Evolutionary conservation across 2,329 filamentous ascomycete species (phyloP).

Genomic region (Fusarium acutatum): DNA sequence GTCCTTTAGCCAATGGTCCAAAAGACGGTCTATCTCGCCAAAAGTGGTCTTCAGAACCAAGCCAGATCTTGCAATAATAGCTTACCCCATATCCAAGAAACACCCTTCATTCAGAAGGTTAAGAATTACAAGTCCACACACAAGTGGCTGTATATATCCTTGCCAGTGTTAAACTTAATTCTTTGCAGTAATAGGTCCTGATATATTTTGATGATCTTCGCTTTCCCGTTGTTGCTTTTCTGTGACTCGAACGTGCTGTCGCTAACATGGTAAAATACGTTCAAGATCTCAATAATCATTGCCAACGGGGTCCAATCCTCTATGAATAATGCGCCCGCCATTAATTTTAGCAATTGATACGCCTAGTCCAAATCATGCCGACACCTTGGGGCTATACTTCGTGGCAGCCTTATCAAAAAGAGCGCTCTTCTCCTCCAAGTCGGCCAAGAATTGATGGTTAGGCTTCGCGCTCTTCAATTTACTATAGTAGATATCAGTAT

Average conservation of each 20-base stretch:
- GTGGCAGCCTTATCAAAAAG: slow-evolving; percentile 85
- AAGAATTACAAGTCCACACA: background rate
- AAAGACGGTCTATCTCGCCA: background rate
- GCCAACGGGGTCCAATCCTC: slow-evolving; percentile 33
- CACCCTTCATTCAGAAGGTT: background rate
- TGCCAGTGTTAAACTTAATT: no score
- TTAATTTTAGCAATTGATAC: slow-evolving; percentile 42
- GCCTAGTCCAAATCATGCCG: slow-evolving; percentile 50
- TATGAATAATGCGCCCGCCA: slow-evolving; percentile 44
- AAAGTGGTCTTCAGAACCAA: background rate
- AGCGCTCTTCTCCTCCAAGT: slow-evolving; percentile 85
- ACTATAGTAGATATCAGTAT: slow-evolving; percentile 54
- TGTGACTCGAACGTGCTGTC: background rate
- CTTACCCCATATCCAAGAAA: background rate
- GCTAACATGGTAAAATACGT: slow-evolving; percentile 1
- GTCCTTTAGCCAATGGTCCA: background rate
- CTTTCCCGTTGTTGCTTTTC: background rate
- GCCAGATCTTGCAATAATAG: background rate
- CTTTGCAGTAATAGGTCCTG: background rate
- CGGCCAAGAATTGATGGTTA: slow-evolving; percentile 74
- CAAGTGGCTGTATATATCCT: background rate
- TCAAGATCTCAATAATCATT: slow-evolving; percentile 32
- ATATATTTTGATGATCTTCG: slow-evolving; percentile 8
- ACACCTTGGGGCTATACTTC: slow-evolving; percentile 88
- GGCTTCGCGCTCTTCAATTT: slow-evolving; percentile 67